These are phyloP conservation scores for Aspergillus bertholletiae DNA, from an alignment of 495 filamentous ascomycete genomes.

Conservation along the genomic window DNA sequence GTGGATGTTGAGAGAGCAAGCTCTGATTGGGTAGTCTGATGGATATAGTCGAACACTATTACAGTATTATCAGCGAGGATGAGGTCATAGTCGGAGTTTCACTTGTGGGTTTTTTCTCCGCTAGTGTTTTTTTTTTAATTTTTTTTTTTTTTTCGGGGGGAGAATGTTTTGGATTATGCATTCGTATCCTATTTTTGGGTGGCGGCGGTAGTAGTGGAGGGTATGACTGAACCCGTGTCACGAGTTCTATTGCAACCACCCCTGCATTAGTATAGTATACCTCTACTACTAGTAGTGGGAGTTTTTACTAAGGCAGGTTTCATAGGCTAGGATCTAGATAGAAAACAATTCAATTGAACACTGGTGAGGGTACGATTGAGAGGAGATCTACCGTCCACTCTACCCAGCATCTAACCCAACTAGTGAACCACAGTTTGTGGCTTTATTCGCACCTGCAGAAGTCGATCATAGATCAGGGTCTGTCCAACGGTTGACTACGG, in stretches of 20 bases:
- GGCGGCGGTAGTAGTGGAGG: background rate
- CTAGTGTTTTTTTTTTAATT: background rate
- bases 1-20: background rate
- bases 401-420: no score
- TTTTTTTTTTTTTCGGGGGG: background rate
- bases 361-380: background rate
- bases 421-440: no score
- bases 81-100: background rate
- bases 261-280: background rate
- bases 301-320: no score
- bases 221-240: background rate
- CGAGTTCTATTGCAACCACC: background rate
- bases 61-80: background rate
- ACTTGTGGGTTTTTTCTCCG: background rate
- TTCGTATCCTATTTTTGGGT: background rate
- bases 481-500: no score
- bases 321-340: no score
- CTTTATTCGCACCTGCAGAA: background rate
- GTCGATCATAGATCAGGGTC: background rate
- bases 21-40: background rate
- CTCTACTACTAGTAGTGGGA: no score
- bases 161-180: no score
- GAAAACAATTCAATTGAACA: background rate
- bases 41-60: background rate
- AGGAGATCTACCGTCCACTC: no score